These are phyloP conservation scores for Stemphylium vesicarium DNA, from an alignment of 2,329 filamentous ascomycete genomes.

Conservation along the genomic window DNA sequence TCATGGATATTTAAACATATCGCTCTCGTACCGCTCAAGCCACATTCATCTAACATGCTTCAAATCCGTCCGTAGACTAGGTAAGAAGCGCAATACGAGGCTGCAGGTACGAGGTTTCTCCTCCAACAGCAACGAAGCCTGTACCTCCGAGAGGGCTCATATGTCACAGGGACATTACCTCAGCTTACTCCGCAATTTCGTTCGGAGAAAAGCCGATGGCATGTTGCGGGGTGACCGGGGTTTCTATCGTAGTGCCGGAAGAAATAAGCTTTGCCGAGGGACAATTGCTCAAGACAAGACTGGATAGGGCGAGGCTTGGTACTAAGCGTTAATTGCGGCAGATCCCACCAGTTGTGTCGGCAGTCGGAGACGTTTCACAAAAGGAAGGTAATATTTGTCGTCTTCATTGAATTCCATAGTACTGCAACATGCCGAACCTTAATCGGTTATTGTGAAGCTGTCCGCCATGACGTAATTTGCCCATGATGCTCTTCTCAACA, in stretches of 20 bases:
- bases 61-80: constrained; percentile 1
- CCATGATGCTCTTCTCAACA: no score
- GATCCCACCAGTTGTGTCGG: no score
- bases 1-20: constrained; percentile 1
- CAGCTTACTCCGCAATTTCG: neutral
- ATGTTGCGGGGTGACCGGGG: constrained; percentile 9
- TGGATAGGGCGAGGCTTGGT: neutral
- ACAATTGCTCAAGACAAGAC: constrained; percentile 3
- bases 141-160: neutral
- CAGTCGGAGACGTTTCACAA: no score
- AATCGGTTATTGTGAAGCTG: no score
- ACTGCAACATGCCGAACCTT: no score
- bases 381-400: no score
- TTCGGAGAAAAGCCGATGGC: neutral
- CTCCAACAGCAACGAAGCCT: constrained; percentile 5
- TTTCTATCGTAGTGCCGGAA: constrained; percentile 6
- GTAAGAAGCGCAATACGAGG: neutral
- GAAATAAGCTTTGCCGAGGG: constrained; percentile 16
- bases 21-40: neutral
- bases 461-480: no score
- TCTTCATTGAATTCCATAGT: no score
- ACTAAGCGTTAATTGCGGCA: neutral
- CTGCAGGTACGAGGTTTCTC: neutral
- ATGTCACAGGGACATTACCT: neutral
- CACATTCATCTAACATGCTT: neutral